A percentile compares a stretch with the other conserved stretches of the same genome.
These are phyloP conservation scores for Suillus weaverae DNA, from an alignment of 768 basidiomycete species.

Conservation along the genomic window DNA sequence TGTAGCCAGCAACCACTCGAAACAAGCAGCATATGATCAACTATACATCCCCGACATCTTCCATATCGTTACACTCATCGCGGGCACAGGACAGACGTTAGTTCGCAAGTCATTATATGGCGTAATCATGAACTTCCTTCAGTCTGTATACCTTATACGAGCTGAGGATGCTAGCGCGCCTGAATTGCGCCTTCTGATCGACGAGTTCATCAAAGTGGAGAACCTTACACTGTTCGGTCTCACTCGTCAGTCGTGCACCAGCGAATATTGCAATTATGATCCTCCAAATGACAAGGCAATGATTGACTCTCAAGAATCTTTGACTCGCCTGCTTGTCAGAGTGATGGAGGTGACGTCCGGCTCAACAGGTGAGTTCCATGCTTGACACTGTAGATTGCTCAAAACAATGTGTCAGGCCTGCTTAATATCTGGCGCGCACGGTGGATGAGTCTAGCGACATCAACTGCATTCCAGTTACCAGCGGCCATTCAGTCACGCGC, in stretches of 20 bases:
- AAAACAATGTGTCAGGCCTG: conserved; percentile 47
- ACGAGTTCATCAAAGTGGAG: conserved; percentile 55
- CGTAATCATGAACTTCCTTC: conserved; percentile 77
- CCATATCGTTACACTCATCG: conserved; percentile 77
- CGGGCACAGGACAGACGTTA: conserved; percentile 69
- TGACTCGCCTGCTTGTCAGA: conserved; percentile 62
- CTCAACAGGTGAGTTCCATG: conserved; percentile 55
- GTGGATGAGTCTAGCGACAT: conserved; percentile 89
- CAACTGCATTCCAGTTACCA: conserved; percentile 87
- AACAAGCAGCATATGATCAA: conserved; percentile 63
- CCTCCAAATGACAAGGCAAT: conserved; percentile 50
- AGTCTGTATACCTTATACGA: conserved; percentile 64
- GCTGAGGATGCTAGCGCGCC: conserved; percentile 59
- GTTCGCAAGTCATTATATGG: conserved; percentile 84
- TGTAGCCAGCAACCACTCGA: conserved; percentile 66
- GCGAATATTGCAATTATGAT: conserved; percentile 66
- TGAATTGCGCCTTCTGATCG: conserved; percentile 62
- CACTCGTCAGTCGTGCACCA: conserved; percentile 55
- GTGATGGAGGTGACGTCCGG: conserved; percentile 66
- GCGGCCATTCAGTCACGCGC: conserved; percentile 87
- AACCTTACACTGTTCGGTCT: conserved; percentile 76
- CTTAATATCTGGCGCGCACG: conserved; percentile 89
- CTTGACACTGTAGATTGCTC: neutral
- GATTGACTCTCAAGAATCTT: conserved; percentile 65
- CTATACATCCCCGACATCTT: conserved; percentile 82